Conservation (phyloP, 495 filamentous ascomycete genomes). For the Amorphotheca resinae region DNA sequence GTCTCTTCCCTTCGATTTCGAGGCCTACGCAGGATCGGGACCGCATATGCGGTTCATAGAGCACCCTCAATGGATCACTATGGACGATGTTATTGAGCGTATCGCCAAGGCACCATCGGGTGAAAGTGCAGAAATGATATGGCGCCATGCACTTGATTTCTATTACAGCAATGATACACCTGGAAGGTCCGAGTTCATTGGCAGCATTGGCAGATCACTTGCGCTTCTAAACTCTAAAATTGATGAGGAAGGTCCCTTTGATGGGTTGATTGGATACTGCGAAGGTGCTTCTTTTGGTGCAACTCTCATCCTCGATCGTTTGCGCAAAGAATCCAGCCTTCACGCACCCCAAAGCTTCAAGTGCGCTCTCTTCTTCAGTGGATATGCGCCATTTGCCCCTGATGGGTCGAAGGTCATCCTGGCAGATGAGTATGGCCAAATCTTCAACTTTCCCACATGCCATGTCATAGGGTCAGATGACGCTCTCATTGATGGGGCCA, state of each 20-base stretch:
- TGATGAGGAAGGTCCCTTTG: slow-evolving; percentile 29
- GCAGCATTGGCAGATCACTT: too few species aligned
- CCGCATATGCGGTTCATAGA: too few species aligned
- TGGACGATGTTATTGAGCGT: too few species aligned
- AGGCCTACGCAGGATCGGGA: too few species aligned
- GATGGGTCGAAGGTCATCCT: slow-evolving; percentile 26
- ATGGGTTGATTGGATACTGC: slow-evolving; percentile 38
- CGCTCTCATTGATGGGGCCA: slow-evolving; percentile 34
- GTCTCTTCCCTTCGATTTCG: too few species aligned
- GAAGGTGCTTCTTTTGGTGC: slow-evolving; percentile 42
- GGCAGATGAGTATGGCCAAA: slow-evolving; percentile 29
- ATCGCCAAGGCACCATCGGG: too few species aligned
- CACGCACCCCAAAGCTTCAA: slow-evolving; percentile 36
- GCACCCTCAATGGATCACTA: too few species aligned
- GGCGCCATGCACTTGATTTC: too few species aligned
- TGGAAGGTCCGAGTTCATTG: too few species aligned
- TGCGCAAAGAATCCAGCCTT: slow-evolving; percentile 20
- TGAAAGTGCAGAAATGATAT: too few species aligned
- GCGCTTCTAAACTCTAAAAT: too few species aligned
- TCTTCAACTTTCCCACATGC: slow-evolving; percentile 39
- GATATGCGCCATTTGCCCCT: slow-evolving; percentile 36
- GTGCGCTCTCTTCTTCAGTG: slow-evolving; percentile 41
- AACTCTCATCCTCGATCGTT: slow-evolving; percentile 36
- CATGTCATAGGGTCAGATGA: slow-evolving; percentile 45
- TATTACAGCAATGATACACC: too few species aligned